Evolutionary conservation across 768 basidiomycete species (phyloP), one percentile per base, ranked within the genome.

Genomic region (Hericium rajendrae): DNA sequence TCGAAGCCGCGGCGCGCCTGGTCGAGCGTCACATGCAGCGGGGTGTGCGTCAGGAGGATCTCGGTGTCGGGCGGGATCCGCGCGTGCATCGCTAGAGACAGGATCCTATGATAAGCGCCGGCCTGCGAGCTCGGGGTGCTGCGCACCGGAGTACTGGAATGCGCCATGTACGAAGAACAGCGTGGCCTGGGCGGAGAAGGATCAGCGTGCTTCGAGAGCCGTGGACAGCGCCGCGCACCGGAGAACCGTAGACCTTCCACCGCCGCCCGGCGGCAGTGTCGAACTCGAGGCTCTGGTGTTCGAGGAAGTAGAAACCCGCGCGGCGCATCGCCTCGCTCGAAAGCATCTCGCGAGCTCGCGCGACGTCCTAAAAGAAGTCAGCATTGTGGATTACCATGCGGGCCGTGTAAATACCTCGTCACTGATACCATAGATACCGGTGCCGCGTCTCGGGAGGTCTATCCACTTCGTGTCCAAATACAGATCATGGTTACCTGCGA

Each of bases 21-120:
- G 60, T 75, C 72, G 51, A 72, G 65, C 0, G 67, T 62, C 12
- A 65, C 63, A 32, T 64, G 52, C 18, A 71, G 63, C 1, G 74
- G 74, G 1, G 72, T 72, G 51, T 74, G 74, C 0, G 74, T 75
- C 41, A 75, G 62, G 51, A 75, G 65, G 52, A 75, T 73, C 54
- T 75, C 71, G 9, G 70, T 73, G n/a, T 68, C 63, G 16, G 62
- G 43, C 1, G 74, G 73, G 38, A 75, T 69, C 5, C 60, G 65
- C 6, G 52, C 52, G 58, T 71, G 71, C 22, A 72, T 61, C 6
- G 54, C 68, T 59, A 39, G 46, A 22, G 22, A 22, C 22, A 22
- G 22, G 22, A 22, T 22, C 22, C 22, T 22, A 22, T 22, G 22
- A 22, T 22, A 22, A 22, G 22, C 22, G 22, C 22, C 22, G 22